phyloP scores from a whole-genome alignment of 306 rosid genomes.

The Sophora flavescens region DNA sequence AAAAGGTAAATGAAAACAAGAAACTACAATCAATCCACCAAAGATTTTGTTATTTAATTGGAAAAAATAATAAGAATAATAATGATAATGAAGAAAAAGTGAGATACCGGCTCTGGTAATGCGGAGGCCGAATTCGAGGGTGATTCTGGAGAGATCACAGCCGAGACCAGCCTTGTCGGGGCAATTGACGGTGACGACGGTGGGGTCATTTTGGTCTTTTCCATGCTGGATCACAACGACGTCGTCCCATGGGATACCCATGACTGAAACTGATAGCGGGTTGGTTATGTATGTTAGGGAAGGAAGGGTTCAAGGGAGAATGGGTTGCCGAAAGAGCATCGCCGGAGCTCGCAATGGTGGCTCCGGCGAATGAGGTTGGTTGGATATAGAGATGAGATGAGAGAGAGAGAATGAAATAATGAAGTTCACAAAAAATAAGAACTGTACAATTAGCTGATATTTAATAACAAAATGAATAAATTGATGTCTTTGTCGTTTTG shows the following conservation, averaged over 20 bases:
- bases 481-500: too few relatives aligned
- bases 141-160: constrained; percentile 77
- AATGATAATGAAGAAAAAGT: background rate
- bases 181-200: constrained; percentile 75
- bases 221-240: constrained; percentile 64
- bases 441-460: too few relatives aligned
- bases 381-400: background rate
- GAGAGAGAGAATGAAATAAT: background rate
- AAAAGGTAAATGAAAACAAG: too few relatives aligned
- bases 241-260: constrained; percentile 81
- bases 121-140: constrained; percentile 76
- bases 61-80: background rate
- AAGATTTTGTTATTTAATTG: background rate
- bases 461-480: too few relatives aligned
- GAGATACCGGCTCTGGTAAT: constrained; percentile 70
- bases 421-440: too few relatives aligned
- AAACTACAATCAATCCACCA: too few relatives aligned
- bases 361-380: constrained; percentile 38
- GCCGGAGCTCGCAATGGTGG: constrained; percentile 51
- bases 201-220: constrained; percentile 54
- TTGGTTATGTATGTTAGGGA: too few relatives aligned
- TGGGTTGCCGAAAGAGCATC: constrained; percentile 1
- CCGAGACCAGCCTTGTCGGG: constrained; percentile 91
- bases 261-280: constrained; percentile 27
- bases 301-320: background rate